These are phyloP conservation scores for Globisporangium viniferum DNA, from an alignment of 352 stramenopile genomes.

Conservation along the genomic window DNA sequence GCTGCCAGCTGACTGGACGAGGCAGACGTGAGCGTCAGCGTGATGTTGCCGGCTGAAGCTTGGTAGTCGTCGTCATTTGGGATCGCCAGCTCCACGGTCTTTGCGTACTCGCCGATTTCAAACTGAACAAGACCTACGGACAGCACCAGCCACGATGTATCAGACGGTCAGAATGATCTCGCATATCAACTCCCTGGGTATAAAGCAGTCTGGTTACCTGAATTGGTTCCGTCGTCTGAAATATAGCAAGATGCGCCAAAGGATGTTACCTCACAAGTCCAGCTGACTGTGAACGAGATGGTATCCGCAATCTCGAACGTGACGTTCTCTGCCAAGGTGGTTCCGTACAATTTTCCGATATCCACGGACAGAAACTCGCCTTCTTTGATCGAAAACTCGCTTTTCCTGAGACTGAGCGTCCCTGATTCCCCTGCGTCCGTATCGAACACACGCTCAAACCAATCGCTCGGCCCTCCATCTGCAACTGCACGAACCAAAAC, in stretches of 20 bases:
- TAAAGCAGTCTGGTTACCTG: constrained; percentile 15
- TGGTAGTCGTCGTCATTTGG: constrained; percentile 31
- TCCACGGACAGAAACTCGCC: constrained; percentile 18
- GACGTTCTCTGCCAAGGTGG: constrained; percentile 13
- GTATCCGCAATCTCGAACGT: constrained; percentile 23
- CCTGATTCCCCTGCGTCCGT: constrained; percentile 22
- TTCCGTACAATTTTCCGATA: constrained; percentile 27
- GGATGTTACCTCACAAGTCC: not conserved
- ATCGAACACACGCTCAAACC: constrained; percentile 22
- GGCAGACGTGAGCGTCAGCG: constrained; percentile 19
- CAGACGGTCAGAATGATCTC: not conserved
- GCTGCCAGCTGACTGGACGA: constrained; percentile 17
- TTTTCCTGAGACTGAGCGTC: constrained; percentile 18
- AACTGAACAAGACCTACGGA: constrained; percentile 22
- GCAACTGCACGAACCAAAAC: constrained; percentile 30
- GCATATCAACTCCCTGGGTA: not conserved
- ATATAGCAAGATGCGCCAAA: constrained; percentile 16
- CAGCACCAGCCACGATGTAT: not conserved
- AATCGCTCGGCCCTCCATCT: constrained; percentile 26
- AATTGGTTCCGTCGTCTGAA: constrained; percentile 15
- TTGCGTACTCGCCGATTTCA: constrained; percentile 21
- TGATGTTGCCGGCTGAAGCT: constrained; percentile 21
- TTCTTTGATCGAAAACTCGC: constrained; percentile 17
- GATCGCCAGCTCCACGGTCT: constrained; percentile 25
- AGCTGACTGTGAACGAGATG: not conserved